Evolutionary conservation across 2,329 filamentous ascomycete genomes (phyloP), one percentile per base, ranked within the genome.

Genomic region (Ascochyta lentis): DNA sequence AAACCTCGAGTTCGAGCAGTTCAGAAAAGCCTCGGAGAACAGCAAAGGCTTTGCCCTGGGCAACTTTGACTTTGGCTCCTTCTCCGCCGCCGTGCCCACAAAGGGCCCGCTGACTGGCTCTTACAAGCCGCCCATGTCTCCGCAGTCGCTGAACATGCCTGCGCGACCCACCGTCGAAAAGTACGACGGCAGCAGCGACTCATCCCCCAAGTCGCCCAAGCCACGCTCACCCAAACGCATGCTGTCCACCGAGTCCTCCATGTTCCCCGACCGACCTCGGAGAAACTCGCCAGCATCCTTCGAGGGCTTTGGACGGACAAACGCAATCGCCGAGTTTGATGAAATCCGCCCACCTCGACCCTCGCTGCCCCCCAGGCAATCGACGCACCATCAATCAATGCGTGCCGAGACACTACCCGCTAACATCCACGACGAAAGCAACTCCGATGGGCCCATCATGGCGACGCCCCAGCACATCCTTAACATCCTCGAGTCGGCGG

Each of bases 1-100:
- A 31, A 92, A 93, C 66, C 85, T 89, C 6, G 88, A 92, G n/a
- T 94, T 90, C 60, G 91, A 94, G 71, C 89, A 89, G 2, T 94
- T 96, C 71, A 83, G 83, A 64, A 86, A 83, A 60, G 88, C 92
- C 68, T 74, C 74, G 15, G 90, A 93, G 67, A 81, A 84, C 33
- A 88, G 87, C 63, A 73, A 71, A 22, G 78, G 76, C 48, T 80
- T 76, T 52, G 68, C 79, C 6, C 61, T 75, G 38, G 77, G 76
- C 26, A 75, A 67, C 19, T 71, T 81, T 53, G 73, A 75, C 44
- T 80, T 80, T 68, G 75, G 71, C 22, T 70, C 75, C 51, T 66
- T 63, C 27, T 61, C 64, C 24, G 69, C 73, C 9, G 60, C 70
- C 2, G 50, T 63, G 39, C 46, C 70, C 59, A 64, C 65, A 37